Base-by-base conservation (phyloP, 2,329 filamentous ascomycete genomes). In the Penicillium griseofulvum region DNA sequence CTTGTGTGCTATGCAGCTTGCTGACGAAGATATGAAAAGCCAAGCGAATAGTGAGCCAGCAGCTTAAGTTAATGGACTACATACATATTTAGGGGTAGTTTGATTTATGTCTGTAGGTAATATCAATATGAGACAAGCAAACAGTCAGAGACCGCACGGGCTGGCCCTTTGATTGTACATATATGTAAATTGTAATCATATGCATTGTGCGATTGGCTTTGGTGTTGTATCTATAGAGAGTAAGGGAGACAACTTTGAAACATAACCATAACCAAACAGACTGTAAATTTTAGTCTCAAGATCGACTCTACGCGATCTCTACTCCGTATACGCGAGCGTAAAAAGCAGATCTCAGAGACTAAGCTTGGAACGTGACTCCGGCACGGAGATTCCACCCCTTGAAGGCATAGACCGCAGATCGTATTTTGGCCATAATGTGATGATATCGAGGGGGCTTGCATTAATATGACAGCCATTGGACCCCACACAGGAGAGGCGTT, bases 401-500 rank as follows among this genome's bases (percentile, higher is more conserved):
- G 39, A 47, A 60, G 52, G 9, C 19, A 29, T 52, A 17, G 43
- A n/a, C 51, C 54, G 61, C 56, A 52, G 58, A 61, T 64, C 61
- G 50, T 33, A 46, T 31, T 48, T 49, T 36, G 11, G 14, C 46
- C 26, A 43, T 41, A 38, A 42, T 59, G 63, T 65, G 63, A 65
- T 61, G 50, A 50, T 56, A 59, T 58, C 42, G 61, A 62, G 52
- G 49, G 38, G 61, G 56, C 63, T 64, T 65, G 63, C 61, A 65
- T 59, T 47, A 36, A 31, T n/a, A 34, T 43, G 22, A 42, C 24
- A 34, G 34, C 37, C 26, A 37, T 64, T 63, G 62, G 56, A 45
- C 38, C 22, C 45, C 36, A 36, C 28, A 41, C 39, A 26, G 43
- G 44, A 31, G 38, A 29, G 16, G 39, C 39, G 45, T 49, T 47